Evolutionary conservation across 306 rosid species (phyloP).

Genomic region (Cicer bijugum): DNA sequence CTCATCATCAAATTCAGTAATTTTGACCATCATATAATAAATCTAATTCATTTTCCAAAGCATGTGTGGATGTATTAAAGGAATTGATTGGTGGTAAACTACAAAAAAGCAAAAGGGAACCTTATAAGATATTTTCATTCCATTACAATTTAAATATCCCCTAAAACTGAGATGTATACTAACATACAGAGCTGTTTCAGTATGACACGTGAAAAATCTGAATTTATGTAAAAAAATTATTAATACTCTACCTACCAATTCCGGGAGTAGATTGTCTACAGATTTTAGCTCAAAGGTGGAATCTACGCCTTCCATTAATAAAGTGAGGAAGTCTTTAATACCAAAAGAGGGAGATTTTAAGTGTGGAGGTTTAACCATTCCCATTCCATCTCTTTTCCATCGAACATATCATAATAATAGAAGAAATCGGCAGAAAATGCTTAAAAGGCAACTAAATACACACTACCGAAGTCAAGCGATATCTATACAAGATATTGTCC

Average conservation of each 20-base stretch:
- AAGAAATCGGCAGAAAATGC: background rate
- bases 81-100: background rate
- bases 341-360: no score
- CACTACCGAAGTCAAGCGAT: constrained; percentile 1
- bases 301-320: no score
- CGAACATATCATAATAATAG: background rate
- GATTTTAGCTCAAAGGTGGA: no score
- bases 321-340: no score
- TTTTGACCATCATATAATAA: background rate
- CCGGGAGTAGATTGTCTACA: no score
- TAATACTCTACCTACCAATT: background rate
- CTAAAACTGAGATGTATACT: background rate
- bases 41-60: background rate
- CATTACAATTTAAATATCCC: background rate
- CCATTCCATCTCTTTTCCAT: background rate
- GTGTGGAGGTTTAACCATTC: background rate
- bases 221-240: background rate
- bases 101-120: background rate
- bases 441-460: constrained; percentile 1
- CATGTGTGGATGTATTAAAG: background rate
- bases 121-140: background rate
- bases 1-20: background rate
- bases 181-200: background rate
- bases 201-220: background rate
- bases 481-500: constrained; percentile 10